These are phyloP conservation scores for Friedmanniomyces simplex DNA, from an alignment of 495 filamentous ascomycete genomes.

Conservation along the genomic window DNA sequence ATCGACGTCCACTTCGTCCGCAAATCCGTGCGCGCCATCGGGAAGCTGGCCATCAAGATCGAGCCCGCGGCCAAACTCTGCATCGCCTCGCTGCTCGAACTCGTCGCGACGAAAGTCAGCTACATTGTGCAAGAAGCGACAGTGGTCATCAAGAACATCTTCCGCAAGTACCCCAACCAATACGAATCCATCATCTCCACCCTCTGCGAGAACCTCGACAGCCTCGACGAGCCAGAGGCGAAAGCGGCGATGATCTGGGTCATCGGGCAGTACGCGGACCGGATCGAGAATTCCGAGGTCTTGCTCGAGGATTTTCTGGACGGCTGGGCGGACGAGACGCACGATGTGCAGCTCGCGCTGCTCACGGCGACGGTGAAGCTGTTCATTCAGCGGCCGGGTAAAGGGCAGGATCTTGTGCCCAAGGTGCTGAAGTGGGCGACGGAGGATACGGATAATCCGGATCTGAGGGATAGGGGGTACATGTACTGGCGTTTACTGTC, in stretches of 20 bases:
- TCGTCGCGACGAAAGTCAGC: conserved; percentile 97
- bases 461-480: conserved; percentile 89
- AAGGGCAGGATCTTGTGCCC: conserved; percentile 85
- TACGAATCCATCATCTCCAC: conserved; percentile 96
- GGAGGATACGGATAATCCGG: conserved; percentile 96
- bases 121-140: conserved; percentile 99
- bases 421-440: conserved; percentile 98
- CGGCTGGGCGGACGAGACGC: conserved; percentile 83
- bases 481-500: conserved; percentile 99
- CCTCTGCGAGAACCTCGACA: conserved; percentile 92
- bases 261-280: conserved; percentile 93
- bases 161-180: conserved; percentile 96
- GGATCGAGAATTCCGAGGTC: conserved; percentile 91
- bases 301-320: conserved; percentile 91
- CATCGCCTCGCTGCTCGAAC: conserved; percentile 83
- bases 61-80: conserved; percentile 83
- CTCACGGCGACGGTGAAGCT: conserved; percentile 96
- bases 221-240: conserved; percentile 95
- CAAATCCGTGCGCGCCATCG: conserved; percentile 94
- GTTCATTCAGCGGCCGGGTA: conserved; percentile 94
- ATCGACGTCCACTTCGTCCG: conserved; percentile 98
- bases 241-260: conserved; percentile 99
- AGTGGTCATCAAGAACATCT: conserved; percentile 97
- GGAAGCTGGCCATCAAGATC: conserved; percentile 98
- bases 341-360: conserved; percentile 90